These are phyloP conservation scores for Termitomyces sp. DNA, from an alignment of 768 basidiomycete species.

Conservation along the genomic window DNA sequence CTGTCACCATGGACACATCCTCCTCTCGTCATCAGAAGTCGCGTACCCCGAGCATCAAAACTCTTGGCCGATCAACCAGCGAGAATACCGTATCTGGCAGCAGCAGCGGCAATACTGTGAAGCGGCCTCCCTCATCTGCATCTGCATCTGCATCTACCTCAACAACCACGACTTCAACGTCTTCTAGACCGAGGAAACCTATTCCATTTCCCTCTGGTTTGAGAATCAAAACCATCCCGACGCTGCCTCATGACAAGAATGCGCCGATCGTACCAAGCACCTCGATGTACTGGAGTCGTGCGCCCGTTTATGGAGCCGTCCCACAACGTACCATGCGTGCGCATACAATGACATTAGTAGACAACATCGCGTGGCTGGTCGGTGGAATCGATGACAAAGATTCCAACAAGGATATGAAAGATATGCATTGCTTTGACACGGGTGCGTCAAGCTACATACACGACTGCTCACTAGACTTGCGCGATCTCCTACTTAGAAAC, in stretches of 20 bases:
- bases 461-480: no score
- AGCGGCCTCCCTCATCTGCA: constrained; percentile 17
- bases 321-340: constrained; percentile 73
- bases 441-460: constrained; percentile 46
- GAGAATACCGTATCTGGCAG: constrained; percentile 9
- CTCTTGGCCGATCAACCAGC: constrained; percentile 24
- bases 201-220: constrained; percentile 19
- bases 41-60: constrained; percentile 31
- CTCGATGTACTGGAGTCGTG: constrained; percentile 82
- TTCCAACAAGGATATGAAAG: constrained; percentile 68
- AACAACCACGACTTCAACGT: constrained; percentile 9
- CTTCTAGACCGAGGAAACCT: constrained; percentile 20
- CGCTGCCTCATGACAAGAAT: constrained; percentile 59
- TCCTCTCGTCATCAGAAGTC: constrained; percentile 11
- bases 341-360: constrained; percentile 82
- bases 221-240: constrained; percentile 47
- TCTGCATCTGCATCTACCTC: constrained; percentile 2
- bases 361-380: constrained; percentile 81
- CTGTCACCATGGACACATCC: constrained; percentile 8
- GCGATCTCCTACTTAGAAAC: no score
- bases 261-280: constrained; percentile 64
- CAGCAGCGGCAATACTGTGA: constrained; percentile 7
- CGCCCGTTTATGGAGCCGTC: constrained; percentile 70
- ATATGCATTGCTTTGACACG: constrained; percentile 83
- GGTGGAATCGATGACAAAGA: constrained; percentile 86